Percentiles rank a stretch among this genome's conserved stretches.
Evolutionary conservation across 2,329 filamentous ascomycete genomes (phyloP).

Genomic region (Epichloe festucae): DNA sequence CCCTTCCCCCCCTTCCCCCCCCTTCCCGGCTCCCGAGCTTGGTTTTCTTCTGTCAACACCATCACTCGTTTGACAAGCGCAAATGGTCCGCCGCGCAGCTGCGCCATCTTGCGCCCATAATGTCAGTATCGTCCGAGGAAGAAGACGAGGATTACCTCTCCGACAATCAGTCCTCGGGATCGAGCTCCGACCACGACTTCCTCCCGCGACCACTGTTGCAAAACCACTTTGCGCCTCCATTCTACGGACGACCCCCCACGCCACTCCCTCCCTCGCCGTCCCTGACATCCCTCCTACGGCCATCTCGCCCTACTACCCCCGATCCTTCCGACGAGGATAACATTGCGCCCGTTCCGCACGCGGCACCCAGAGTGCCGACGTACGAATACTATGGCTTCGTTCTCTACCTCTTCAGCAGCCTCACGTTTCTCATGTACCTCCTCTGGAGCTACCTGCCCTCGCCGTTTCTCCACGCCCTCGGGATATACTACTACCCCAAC

Average conservation of each 20-base stretch:
- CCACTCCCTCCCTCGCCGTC: constrained; percentile 87
- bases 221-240: constrained; percentile 62
- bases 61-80: not conserved
- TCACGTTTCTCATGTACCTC: constrained; percentile 62
- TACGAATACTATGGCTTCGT: constrained; percentile 99
- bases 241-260: constrained; percentile 94
- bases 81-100: not conserved
- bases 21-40: not conserved
- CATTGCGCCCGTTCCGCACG: constrained; percentile 72
- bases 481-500: constrained; percentile 94
- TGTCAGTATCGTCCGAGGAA: constrained; percentile 24
- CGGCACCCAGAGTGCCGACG: constrained; percentile 87
- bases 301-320: constrained; percentile 84
- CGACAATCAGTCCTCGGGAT: constrained; percentile 19
- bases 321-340: constrained; percentile 83
- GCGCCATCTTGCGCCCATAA: constrained; percentile 6
- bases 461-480: constrained; percentile 81
- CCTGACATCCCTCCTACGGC: constrained; percentile 78
- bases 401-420: constrained; percentile 77
- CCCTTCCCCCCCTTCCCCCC: too few species aligned
- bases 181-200: constrained; percentile 14
- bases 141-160: constrained; percentile 23
- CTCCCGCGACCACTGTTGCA: constrained; percentile 35
- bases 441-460: constrained; percentile 86
- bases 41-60: not conserved